A percentile compares a stretch with the other conserved stretches of the same genome.
Evolutionary conservation across 768 basidiomycete genomes (phyloP).

Genomic region (Mycena rosella): DNA sequence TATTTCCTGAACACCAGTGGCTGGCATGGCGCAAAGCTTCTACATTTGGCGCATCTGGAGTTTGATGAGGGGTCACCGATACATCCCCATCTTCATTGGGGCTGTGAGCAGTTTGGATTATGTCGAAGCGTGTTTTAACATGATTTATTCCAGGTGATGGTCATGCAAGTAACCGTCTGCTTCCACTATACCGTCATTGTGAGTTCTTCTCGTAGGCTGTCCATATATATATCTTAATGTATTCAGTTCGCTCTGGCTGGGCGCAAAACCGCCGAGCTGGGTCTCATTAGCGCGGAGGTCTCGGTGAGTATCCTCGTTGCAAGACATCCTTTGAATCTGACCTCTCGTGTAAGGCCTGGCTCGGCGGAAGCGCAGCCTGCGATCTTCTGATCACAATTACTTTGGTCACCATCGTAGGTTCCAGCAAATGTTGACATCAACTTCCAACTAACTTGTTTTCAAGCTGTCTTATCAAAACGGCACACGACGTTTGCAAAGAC

Average conservation of each 20-base stretch:
- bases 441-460: not conserved
- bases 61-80: not conserved
- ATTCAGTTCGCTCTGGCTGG: not conserved
- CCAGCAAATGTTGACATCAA: not conserved
- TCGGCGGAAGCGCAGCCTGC: slow-evolving; percentile 25
- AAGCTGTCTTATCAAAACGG: slow-evolving; percentile 34
- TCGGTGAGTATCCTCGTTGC: not conserved
- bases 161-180: not conserved
- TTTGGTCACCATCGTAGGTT: slow-evolving; percentile 28
- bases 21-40: slow-evolving; percentile 35
- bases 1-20: slow-evolving; percentile 26
- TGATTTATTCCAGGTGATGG: not conserved
- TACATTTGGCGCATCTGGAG: slow-evolving; percentile 36
- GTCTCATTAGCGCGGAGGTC: not conserved
- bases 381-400: slow-evolving; percentile 45
- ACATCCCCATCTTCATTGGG: slow-evolving; percentile 28
- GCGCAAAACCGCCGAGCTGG: not conserved
- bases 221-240: not conserved
- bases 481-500: slow-evolving; percentile 14
- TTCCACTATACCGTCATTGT: slow-evolving; percentile 13
- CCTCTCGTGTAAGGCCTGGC: slow-evolving; percentile 27
- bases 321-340: not conserved
- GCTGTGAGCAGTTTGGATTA: not conserved
- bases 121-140: not conserved
- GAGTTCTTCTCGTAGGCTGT: too few species aligned